These are phyloP conservation scores for Quercus ilex DNA, from an alignment of 306 rosid species.

Conservation along the genomic window DNA sequence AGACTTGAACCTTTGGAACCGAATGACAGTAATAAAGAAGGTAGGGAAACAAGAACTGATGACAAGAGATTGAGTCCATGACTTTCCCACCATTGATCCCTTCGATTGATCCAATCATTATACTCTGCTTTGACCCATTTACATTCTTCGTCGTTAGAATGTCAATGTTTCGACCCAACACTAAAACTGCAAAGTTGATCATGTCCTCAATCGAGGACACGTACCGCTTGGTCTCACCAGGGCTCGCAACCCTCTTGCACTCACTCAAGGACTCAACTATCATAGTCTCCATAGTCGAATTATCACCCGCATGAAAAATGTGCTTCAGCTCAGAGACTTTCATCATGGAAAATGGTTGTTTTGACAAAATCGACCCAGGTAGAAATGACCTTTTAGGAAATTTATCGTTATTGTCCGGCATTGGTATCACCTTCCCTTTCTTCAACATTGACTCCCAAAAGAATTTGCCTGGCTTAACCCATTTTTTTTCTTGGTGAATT, in stretches of 20 bases:
- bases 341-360: slow-evolving; percentile 72
- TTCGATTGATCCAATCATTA: slow-evolving; percentile 54
- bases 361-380: slow-evolving; percentile 67
- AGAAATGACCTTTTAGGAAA: slow-evolving; percentile 91
- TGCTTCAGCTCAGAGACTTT: slow-evolving; percentile 42
- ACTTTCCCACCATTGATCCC: slow-evolving; percentile 75
- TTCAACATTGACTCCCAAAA: slow-evolving; percentile 74
- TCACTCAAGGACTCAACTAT: too few species aligned
- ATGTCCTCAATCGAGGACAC: slow-evolving; percentile 85
- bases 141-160: slow-evolving; percentile 58
- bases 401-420: slow-evolving; percentile 86
- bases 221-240: too few species aligned
- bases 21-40: slow-evolving; percentile 90
- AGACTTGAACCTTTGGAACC: slow-evolving; percentile 88
- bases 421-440: slow-evolving; percentile 66
- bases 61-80: slow-evolving; percentile 84
- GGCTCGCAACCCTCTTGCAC: too few species aligned
- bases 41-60: slow-evolving; percentile 87
- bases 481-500: slow-evolving; percentile 47
- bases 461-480: slow-evolving; percentile 83
- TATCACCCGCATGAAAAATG: too few species aligned
- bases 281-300: too few species aligned
- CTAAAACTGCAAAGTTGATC: slow-evolving; percentile 81
- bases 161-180: slow-evolving; percentile 69
- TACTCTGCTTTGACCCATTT: slow-evolving; percentile 57